phyloP scores from a whole-genome alignment of 176 grass and related monocot species.

The Saccharum officinarum region DNA sequence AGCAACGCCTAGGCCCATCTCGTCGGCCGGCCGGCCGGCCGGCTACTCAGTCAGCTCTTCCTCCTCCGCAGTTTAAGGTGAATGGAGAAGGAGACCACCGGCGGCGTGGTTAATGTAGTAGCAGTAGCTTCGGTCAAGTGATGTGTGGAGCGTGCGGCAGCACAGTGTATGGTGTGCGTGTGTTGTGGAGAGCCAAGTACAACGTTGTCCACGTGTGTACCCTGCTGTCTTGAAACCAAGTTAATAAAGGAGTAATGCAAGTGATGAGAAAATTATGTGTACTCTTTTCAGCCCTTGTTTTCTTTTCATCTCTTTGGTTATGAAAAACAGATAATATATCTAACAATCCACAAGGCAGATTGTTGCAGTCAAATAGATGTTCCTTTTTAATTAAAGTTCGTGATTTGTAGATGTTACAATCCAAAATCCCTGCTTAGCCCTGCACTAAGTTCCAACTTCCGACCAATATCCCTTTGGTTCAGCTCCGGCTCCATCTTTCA shows the following conservation, averaged over 20 bases:
- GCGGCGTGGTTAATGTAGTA: not conserved
- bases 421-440: not conserved
- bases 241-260: conserved; percentile 10
- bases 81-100: not conserved
- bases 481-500: not conserved
- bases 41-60: not conserved
- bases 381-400: not conserved
- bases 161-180: not conserved
- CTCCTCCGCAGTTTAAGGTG: conserved; percentile 38
- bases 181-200: not conserved
- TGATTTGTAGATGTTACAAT: not conserved
- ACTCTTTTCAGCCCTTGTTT: no score
- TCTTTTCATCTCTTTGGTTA: not conserved
- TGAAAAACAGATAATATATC: not conserved
- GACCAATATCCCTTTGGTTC: not conserved
- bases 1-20: conserved; percentile 55
- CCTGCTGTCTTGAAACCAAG: not conserved
- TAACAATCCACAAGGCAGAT: not conserved
- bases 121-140: not conserved
- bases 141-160: not conserved
- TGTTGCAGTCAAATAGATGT: not conserved
- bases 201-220: not conserved
- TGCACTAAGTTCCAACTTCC: not conserved
- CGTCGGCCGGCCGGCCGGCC: no score
- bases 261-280: not conserved